Evolutionary conservation across 2,329 filamentous ascomycete species (phyloP), one percentile per base, ranked within the genome.

Genomic region (Aspergillus sp.): DNA sequence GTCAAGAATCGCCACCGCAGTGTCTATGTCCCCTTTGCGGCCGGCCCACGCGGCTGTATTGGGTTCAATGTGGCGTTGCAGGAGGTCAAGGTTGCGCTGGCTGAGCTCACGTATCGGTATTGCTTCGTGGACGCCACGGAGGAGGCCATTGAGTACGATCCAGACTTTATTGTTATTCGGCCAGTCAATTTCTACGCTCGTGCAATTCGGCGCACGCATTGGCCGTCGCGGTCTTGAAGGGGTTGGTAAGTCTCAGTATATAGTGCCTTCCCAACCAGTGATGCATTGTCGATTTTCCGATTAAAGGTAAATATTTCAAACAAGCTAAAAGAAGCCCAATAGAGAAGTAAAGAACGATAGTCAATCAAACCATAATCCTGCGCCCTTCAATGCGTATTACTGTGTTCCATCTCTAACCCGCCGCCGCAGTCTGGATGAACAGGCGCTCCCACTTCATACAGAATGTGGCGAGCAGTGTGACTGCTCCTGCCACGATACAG

Each of bases 21-120:
- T 1, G 73, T 80, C 0, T 88, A 87, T 64, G 74, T 82, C 2
- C 86, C 86, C 0, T 88, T 88, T 61, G 84, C 81, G 0, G 73
- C 78, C 0, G 86, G 86, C 0, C 80, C 76, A 0, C 75, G 86
- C 1, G 80, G 79, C 71, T 88, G 85, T 61, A 83, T 88, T 55
- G 86, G 84, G 0, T 87, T 86, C 77, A 87, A 86, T 70, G 86
- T 87, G 68, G 85, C 84, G 0, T 71, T 87, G 4, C 79, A 81
- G 57, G 84, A 88, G 69, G 76, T 86, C 56, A 87, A 87, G 72
- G 76, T 86, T 7, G 66, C 72, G 33, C 17, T 87, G 61, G 74
- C 79, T 1, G 83, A 87, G 73, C 72, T 87, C 39, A 69, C 87
- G 1, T 87, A 80, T 57, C 76, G 85, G 9, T 87, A 88, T 66